Percentiles rank a stretch among this genome's conserved stretches.
Evolutionary conservation across 73 alveolate species (phyloP).

Genomic region (Blepharisma japonicum): DNA sequence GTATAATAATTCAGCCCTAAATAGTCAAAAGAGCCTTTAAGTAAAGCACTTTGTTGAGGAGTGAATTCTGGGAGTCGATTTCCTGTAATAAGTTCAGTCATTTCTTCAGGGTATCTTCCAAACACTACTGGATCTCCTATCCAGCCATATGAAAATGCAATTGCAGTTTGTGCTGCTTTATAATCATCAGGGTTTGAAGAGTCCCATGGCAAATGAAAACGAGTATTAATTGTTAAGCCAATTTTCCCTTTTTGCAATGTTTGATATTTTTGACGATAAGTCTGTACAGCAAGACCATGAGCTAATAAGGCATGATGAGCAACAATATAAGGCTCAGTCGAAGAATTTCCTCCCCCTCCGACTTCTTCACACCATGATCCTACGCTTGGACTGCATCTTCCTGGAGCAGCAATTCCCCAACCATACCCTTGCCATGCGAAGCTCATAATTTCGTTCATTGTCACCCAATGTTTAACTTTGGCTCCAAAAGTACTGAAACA

Average conservation of each 20-base stretch:
- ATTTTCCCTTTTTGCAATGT: slow-evolving; percentile 31
- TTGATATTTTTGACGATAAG: slow-evolving; percentile 43
- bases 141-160: slow-evolving; percentile 29
- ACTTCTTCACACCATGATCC: slow-evolving; percentile 26
- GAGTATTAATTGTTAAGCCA: slow-evolving; percentile 34
- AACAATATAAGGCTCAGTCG: slow-evolving; percentile 43
- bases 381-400: slow-evolving; percentile 39
- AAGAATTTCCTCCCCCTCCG: slow-evolving; percentile 45
- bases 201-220: slow-evolving; percentile 32
- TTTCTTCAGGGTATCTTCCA: slow-evolving; percentile 40
- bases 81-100: slow-evolving; percentile 9
- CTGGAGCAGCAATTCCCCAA: slow-evolving; percentile 36
- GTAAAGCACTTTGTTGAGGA: slow-evolving; percentile 20
- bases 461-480: slow-evolving; percentile 40
- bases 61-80: slow-evolving; percentile 41
- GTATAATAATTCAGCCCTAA: slow-evolving; percentile 41
- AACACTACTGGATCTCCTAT: slow-evolving; percentile 37
- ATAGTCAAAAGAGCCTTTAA: slow-evolving; percentile 33
- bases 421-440: slow-evolving; percentile 48
- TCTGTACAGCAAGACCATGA: slow-evolving; percentile 45
- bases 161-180: slow-evolving; percentile 22
- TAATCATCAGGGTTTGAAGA: slow-evolving; percentile 39
- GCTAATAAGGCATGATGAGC: slow-evolving; percentile 35
- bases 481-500: slow-evolving; percentile 39
- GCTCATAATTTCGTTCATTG: slow-evolving; percentile 40